These are phyloP conservation scores for Fusarium lateritium DNA, from an alignment of 2,329 filamentous ascomycete species.

Conservation along the genomic window DNA sequence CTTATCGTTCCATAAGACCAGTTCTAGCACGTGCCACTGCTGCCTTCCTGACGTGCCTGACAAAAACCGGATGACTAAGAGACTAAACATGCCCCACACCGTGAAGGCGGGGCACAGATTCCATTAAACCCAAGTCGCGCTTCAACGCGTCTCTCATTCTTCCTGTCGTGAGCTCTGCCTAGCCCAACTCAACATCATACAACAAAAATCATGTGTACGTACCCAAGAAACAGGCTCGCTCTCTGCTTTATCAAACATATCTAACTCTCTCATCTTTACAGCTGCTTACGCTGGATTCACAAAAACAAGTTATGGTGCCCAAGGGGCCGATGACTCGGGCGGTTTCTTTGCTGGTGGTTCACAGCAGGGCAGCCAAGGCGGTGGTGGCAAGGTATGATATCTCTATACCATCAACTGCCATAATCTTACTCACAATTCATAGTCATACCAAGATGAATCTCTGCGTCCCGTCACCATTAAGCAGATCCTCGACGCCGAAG, in stretches of 20 bases:
- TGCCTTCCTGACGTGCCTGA: too few species aligned
- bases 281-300: constrained; percentile 67
- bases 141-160: constrained; percentile 52
- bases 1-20: neutral
- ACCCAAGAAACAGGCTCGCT: neutral
- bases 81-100: constrained; percentile 15
- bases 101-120: constrained; percentile 41
- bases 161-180: constrained; percentile 31
- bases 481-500: constrained; percentile 87
- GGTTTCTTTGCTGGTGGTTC: constrained; percentile 74
- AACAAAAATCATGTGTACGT: constrained; percentile 55
- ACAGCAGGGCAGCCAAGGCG: constrained; percentile 70
- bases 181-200: constrained; percentile 34
- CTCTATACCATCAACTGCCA: neutral
- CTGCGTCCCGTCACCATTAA: constrained; percentile 96
- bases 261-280: constrained; percentile 37
- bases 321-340: constrained; percentile 72
- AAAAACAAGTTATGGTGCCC: constrained; percentile 64
- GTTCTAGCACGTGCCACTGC: constrained; percentile 19
- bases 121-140: constrained; percentile 54
- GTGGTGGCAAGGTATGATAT: constrained; percentile 60
- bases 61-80: constrained; percentile 42
- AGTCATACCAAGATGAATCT: constrained; percentile 83
- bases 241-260: constrained; percentile 9
- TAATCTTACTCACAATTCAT: constrained; percentile 20